Conservation (phyloP, 441 rosid genomes). For the Gossypium laxum region DNA sequence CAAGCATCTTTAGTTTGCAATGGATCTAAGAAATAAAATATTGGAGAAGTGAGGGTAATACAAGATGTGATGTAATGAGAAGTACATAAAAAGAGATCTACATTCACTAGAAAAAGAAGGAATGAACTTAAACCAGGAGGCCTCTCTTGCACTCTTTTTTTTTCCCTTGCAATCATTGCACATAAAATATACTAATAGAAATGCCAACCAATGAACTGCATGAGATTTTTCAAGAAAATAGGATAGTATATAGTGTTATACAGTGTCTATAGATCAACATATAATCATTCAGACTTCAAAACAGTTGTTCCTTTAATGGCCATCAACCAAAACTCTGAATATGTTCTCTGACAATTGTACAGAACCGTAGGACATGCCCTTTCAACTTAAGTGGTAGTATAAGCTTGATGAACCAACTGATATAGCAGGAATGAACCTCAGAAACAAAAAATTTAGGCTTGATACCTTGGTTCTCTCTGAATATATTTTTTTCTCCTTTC, state of each 20-base stretch:
- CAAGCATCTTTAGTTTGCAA: slow-evolving; percentile 13
- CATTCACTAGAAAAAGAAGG: background rate
- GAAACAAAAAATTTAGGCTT: background rate
- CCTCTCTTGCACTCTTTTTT: background rate
- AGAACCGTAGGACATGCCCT: background rate
- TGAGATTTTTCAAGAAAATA: background rate
- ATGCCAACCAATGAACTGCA: background rate
- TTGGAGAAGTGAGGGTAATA: background rate
- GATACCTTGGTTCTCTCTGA: background rate
- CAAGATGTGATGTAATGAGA: background rate
- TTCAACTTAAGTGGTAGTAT: background rate
- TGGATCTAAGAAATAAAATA: background rate
- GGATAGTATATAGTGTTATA: background rate
- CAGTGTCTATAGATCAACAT: background rate
- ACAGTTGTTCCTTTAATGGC: background rate
- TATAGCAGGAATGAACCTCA: background rate
- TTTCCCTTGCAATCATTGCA: background rate
- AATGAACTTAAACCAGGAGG: background rate
- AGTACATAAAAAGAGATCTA: background rate
- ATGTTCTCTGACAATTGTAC: background rate
- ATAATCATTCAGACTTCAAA: background rate
- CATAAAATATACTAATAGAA: background rate
- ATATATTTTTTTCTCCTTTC: background rate
- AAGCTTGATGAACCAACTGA: background rate
- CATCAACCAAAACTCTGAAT: background rate